phyloP scores from a whole-genome alignment of 208 protist genomes.

The Naegleria lovaniensis region DNA sequence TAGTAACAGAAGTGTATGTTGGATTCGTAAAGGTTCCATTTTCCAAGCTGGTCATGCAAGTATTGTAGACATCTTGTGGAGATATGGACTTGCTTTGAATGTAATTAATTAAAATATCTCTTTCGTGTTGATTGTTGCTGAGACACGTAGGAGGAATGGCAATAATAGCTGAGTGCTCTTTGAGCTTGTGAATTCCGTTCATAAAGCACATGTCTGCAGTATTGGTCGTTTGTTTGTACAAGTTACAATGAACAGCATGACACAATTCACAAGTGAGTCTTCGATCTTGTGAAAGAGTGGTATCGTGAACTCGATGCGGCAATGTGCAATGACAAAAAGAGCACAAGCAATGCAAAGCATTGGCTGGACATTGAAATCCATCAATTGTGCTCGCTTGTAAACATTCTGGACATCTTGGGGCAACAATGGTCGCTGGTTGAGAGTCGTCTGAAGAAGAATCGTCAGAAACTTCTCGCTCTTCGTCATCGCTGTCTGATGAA shows the following conservation, averaged over 20 bases:
- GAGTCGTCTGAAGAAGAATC: neutral
- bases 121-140: neutral
- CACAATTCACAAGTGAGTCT: slow-evolving; percentile 69
- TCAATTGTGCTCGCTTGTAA: slow-evolving; percentile 42
- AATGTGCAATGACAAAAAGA: neutral
- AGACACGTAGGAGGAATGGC: neutral
- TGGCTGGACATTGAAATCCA: slow-evolving; percentile 56
- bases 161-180: neutral
- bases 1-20: neutral
- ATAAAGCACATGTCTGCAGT: neutral
- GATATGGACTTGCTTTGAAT: neutral
- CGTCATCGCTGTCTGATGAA: neutral
- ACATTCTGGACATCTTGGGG: neutral
- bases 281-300: slow-evolving; percentile 36
- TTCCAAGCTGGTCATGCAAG: neutral
- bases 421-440: neutral
- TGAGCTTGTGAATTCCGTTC: neutral
- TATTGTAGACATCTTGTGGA: neutral
- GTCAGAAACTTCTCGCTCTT: neutral
- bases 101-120: slow-evolving; percentile 6
- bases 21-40: neutral
- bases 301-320: neutral
- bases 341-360: slow-evolving; percentile 55
- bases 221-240: slow-evolving; percentile 49
- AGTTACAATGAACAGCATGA: slow-evolving; percentile 57